These are phyloP conservation scores for Quercus lobata DNA, from an alignment of 331 rosid genomes.

Conservation along the genomic window DNA sequence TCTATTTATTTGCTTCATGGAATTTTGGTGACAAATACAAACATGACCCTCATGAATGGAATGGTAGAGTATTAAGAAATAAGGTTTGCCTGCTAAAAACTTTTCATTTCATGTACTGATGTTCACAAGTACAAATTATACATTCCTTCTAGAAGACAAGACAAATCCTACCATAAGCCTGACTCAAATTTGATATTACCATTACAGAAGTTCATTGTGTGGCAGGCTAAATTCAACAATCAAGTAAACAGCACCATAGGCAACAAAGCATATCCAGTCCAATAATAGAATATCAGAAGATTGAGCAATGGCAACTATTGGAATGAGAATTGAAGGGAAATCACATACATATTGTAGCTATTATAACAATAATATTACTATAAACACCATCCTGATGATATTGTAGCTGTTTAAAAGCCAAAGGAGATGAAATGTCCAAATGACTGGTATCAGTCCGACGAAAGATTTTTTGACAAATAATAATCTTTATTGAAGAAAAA, in stretches of 20 bases:
- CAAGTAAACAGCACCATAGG: background rate
- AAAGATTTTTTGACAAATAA: too few relatives aligned
- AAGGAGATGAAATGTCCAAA: background rate
- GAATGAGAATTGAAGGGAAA: background rate
- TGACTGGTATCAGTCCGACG: background rate
- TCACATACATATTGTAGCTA: background rate
- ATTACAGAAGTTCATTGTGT: background rate
- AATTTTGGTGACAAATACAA: background rate
- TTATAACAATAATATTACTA: background rate
- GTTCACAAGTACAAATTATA: background rate
- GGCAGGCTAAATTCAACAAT: background rate
- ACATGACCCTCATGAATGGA: background rate
- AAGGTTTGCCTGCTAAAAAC: background rate
- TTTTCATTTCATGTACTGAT: background rate
- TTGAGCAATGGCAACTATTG: background rate
- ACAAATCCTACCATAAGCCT: background rate
- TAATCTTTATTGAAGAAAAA: too few relatives aligned
- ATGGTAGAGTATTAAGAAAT: background rate
- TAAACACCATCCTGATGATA: background rate
- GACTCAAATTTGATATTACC: background rate
- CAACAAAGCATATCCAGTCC: background rate
- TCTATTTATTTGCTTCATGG: background rate
- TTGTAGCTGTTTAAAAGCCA: background rate
- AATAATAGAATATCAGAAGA: background rate
- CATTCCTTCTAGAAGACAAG: background rate